A percentile compares a stretch with the other conserved stretches of the same genome.
Evolutionary conservation across 257 asterid genomes (phyloP).

Genomic region (Gynochthodes officinalis): DNA sequence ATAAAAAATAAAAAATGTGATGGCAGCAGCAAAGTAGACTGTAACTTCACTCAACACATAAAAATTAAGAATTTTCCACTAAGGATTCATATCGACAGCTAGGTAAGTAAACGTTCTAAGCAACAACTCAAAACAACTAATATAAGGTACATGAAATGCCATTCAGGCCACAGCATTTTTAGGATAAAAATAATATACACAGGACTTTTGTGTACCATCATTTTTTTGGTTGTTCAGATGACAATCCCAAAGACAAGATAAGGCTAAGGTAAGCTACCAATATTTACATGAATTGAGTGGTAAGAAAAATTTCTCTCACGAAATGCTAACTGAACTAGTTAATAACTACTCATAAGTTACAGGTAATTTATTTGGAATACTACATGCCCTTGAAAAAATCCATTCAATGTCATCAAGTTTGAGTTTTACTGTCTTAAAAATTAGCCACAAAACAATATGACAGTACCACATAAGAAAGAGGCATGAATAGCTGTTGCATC

Average conservation of each 20-base stretch:
- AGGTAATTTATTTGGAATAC: no score
- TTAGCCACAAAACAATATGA: neutral
- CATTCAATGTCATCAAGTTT: neutral
- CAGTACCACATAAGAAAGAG: neutral
- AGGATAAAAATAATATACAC: neutral
- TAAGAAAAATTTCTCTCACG: no score
- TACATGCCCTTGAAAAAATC: neutral
- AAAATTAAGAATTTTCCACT: neutral
- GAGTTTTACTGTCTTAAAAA: neutral
- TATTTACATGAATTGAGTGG: no score
- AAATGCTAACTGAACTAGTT: neutral
- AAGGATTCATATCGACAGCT: neutral
- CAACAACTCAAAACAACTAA: neutral
- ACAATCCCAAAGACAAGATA: neutral
- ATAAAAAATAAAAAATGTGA: neutral
- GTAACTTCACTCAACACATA: neutral
- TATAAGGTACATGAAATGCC: neutral
- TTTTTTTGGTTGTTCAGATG: neutral
- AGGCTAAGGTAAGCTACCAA: no score
- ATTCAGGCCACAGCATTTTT: neutral
- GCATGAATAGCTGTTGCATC: neutral
- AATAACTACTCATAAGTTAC: neutral
- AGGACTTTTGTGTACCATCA: neutral
- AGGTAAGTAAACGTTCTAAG: neutral
- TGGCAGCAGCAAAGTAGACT: neutral